A percentile compares a stretch with the other conserved stretches of the same genome.
phyloP scores from a whole-genome alignment of 768 basidiomycete species.

The Termitomyces sp. region DNA sequence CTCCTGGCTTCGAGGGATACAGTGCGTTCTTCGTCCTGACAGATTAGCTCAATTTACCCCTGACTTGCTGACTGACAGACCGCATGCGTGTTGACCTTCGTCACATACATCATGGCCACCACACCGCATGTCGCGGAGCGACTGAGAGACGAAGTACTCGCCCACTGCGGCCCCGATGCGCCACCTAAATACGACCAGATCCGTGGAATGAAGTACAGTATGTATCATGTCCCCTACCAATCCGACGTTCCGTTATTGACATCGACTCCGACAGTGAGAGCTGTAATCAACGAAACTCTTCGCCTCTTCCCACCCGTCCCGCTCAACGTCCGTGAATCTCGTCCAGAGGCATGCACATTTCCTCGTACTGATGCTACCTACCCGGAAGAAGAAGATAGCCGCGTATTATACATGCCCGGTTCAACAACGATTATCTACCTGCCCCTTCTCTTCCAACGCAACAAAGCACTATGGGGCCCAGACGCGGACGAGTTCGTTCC shows the following conservation, averaged over 20 bases:
- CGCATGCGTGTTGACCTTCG: slow-evolving; percentile 63
- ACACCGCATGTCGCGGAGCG: slow-evolving; percentile 52
- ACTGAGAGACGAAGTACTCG: slow-evolving; percentile 59
- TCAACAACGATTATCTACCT: slow-evolving; percentile 55
- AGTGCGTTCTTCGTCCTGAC: slow-evolving; percentile 32
- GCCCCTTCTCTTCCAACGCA: slow-evolving; percentile 64
- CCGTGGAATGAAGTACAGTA: slow-evolving; percentile 64
- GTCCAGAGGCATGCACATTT: slow-evolving; percentile 43
- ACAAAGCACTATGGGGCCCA: slow-evolving; percentile 64
- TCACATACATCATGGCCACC: slow-evolving; percentile 66
- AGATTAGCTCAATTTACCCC: background rate
- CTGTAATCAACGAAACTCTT: slow-evolving; percentile 76
- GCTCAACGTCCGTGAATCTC: slow-evolving; percentile 61
- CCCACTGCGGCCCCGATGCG: slow-evolving; percentile 44
- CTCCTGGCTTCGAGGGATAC: slow-evolving; percentile 79
- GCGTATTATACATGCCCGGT: slow-evolving; percentile 57
- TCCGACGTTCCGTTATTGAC: background rate
- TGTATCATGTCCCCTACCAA: slow-evolving; percentile 7
- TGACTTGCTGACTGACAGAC: slow-evolving; percentile 39
- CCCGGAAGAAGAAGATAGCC: slow-evolving; percentile 21
- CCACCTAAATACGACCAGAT: slow-evolving; percentile 56
- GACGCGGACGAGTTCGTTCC: slow-evolving; percentile 80
- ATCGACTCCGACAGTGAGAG: slow-evolving; percentile 46
- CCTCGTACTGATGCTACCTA: slow-evolving; percentile 52
- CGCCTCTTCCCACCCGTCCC: slow-evolving; percentile 80